Conservation (phyloP, 73 alveolate genomes). For the Paramecium primaurelia region DNA sequence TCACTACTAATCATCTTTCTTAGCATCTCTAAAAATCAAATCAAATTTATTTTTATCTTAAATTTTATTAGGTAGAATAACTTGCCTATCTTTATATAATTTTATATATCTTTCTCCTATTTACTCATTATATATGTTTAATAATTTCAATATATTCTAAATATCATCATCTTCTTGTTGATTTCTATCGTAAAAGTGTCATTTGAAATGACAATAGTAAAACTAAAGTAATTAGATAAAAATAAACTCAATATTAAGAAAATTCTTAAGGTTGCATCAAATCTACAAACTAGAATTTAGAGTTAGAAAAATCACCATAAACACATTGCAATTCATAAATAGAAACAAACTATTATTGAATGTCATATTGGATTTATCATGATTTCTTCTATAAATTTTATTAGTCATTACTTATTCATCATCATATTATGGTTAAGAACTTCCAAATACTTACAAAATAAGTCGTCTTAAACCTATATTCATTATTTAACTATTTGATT, state of each 20-base stretch:
- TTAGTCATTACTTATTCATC: neutral
- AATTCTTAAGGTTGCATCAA: neutral
- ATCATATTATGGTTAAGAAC: too few relatives aligned
- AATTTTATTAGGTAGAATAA: neutral
- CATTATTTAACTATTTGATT: too few relatives aligned
- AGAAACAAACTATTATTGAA: neutral
- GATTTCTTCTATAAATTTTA: neutral
- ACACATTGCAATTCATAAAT: neutral
- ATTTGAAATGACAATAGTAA: neutral
- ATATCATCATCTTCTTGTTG: neutral
- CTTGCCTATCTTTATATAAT: neutral
- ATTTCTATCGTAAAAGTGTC: neutral
- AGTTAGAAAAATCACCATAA: neutral
- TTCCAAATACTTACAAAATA: too few relatives aligned
- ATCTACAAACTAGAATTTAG: neutral
- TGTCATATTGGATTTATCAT: slow-evolving; percentile 1
- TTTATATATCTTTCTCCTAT: neutral
- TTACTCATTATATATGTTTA: neutral
- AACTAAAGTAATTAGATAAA: neutral
- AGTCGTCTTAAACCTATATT: too few relatives aligned
- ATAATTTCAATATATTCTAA: neutral
- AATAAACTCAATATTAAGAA: neutral
- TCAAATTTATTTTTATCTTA: neutral
- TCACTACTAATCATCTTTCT: neutral
- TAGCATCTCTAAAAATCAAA: slow-evolving; percentile 5